A percentile compares a stretch with the other conserved stretches of the same genome.
These are phyloP conservation scores for Pythium phragmiticola DNA, from an alignment of 352 stramenopile genomes.

Conservation along the genomic window DNA sequence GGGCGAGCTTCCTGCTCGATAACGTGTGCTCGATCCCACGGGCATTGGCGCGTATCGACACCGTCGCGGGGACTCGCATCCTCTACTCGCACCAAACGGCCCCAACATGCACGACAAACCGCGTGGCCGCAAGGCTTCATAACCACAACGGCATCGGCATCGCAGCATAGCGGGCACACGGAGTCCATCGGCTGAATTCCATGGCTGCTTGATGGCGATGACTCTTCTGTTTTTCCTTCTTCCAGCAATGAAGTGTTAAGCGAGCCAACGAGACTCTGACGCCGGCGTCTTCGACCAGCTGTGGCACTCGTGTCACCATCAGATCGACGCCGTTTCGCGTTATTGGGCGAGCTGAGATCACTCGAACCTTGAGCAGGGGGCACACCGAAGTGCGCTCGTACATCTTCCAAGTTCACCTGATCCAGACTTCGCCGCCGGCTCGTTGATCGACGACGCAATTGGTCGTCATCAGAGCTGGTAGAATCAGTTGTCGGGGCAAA, in stretches of 20 bases:
- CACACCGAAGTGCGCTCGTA: constrained; percentile 3
- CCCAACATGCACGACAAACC: constrained; percentile 44
- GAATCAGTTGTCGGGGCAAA: neutral
- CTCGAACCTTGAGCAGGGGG: neutral
- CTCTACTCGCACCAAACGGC: constrained; percentile 18
- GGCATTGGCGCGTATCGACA: constrained; percentile 36
- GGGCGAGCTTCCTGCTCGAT: constrained; percentile 23
- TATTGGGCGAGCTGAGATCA: neutral
- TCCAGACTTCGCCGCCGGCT: constrained; percentile 19
- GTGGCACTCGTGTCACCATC: constrained; percentile 8
- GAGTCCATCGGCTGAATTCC: constrained; percentile 8
- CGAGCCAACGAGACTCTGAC: constrained; percentile 25
- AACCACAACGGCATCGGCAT: constrained; percentile 37
- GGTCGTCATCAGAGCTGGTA: no score
- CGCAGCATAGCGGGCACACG: constrained; percentile 51
- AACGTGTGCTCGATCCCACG: constrained; percentile 62
- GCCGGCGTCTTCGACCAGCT: constrained; percentile 7
- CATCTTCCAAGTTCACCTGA: constrained; percentile 17
- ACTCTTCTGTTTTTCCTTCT: constrained; percentile 17
- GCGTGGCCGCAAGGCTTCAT: constrained; percentile 58
- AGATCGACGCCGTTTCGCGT: constrained; percentile 7
- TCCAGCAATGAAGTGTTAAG: constrained; percentile 7
- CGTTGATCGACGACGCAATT: neutral
- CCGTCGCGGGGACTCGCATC: neutral
- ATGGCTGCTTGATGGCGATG: neutral